Base-by-base conservation (phyloP, 441 rosid species). In the Raphanus hybrid region DNA sequence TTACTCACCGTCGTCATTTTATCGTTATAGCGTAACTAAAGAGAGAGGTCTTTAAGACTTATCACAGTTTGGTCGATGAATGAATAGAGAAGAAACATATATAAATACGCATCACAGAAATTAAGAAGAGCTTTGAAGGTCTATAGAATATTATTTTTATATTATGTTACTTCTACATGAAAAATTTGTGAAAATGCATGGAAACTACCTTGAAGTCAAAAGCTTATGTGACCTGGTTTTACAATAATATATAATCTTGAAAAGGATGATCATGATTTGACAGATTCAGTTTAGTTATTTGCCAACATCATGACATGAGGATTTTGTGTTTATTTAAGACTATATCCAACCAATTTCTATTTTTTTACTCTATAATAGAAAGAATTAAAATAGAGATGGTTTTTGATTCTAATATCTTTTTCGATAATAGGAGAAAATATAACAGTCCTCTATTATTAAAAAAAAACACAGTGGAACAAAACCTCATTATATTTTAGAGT, bases 1-100 rank as follows among this genome's bases (percentile, higher is more conserved):
- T 50, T 66, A 78, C 81, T 78, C 27, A 78, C 81, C 35, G 77
- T 78, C 3, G 81, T 78, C 81, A 78, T 78, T 23, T 66, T 48
- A 50, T 64, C 6, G 65, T 11, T 48, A 54, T 54, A 35, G 58
- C 23, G 54, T 48, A 48, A 48, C 16, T 27, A 37, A 37, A 55
- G 74, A 50, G 35, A 69, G 70, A 63, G 18, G 41, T 32, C 66
- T 41, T 70, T 67, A 35, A 67, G 60, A 15, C 14, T 32, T 58
- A 58, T 34, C 15, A 55, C 62, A 71, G 74, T 35, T 70, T 69
- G 35, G 57, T 69, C n/a, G 74, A 69, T 54, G 34, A 58, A 70
- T 12, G 26, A 37, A 59, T 54, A 64, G 37, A 41, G 16, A 11
- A 64, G 15, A 70, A 26, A 26, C n/a, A 50, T 3, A 18, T 0